Conservation (phyloP, 164 flowering plant species). For the Vitis cinerea region DNA sequence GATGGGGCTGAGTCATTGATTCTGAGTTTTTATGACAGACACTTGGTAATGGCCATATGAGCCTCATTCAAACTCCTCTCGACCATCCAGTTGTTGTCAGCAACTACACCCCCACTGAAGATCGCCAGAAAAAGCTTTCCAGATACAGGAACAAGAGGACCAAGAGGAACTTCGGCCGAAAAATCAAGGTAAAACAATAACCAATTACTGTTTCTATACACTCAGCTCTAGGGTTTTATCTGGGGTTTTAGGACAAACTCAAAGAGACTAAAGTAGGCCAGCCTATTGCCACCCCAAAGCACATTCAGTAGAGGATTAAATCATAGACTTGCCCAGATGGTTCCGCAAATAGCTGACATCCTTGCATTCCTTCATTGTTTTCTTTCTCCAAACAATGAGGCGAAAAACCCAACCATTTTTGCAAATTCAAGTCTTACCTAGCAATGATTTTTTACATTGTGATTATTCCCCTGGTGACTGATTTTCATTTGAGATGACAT, state of each 20-base stretch:
- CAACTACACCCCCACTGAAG: slow-evolving; percentile 52
- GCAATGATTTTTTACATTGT: background rate
- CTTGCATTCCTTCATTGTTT: too few relatives aligned
- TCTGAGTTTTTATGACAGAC: slow-evolving; percentile 76
- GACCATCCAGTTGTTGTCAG: slow-evolving; percentile 37
- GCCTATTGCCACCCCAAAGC: too few relatives aligned
- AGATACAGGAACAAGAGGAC: slow-evolving; percentile 91
- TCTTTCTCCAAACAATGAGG: too few relatives aligned
- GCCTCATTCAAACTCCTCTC: slow-evolving; percentile 37
- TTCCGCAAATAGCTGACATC: too few relatives aligned
- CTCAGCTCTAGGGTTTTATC: too few relatives aligned
- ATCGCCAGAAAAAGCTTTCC: slow-evolving; percentile 80
- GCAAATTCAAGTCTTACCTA: background rate
- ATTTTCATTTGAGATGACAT: too few relatives aligned
- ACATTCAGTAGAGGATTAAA: too few relatives aligned
- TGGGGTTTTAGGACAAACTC: too few relatives aligned
- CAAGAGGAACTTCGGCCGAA: slow-evolving; percentile 88
- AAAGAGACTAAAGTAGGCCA: too few relatives aligned
- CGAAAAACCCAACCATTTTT: background rate
- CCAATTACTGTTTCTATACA: background rate
- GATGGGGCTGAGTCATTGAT: slow-evolving; percentile 54
- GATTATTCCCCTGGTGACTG: too few relatives aligned
- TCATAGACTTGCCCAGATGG: too few relatives aligned
- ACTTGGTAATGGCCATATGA: slow-evolving; percentile 54
- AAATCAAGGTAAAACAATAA: slow-evolving; percentile 70